Base-by-base conservation (phyloP, 2,329 filamentous ascomycete genomes). In the Pseudopyrenochaeta lycopersici region DNA sequence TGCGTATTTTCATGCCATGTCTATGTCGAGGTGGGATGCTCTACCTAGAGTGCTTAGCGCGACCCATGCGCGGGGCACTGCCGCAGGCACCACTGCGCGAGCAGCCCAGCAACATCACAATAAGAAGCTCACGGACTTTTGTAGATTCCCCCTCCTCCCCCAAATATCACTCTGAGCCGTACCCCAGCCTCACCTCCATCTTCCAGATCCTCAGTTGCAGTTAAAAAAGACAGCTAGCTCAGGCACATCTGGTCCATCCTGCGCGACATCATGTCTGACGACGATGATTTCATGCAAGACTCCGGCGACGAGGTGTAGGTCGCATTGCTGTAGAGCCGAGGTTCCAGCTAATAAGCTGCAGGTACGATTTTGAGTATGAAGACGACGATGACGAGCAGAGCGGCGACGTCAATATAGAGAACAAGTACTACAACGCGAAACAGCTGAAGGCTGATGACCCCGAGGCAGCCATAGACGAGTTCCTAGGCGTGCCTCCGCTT, bases 341-440 rank as follows among this genome's bases (percentile, higher is more conserved):
- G 11, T n/a, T 29, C 7, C 11, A 2, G 41, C 64, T 70, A 74
- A 74, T 31, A 52, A n/a, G 6, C 23, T 31, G 3, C 54, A 91
- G 89, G 69, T 92, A 97, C 74, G 95, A 98, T 78, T 98, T 98
- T 75, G 94, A 98, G 72, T 98, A 97, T 77, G 94, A 97, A 74
- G 95, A 92, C 67, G 92, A 92, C 62, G 92, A 97, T 51, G 92
- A 95, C 43, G 91, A 96, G 38, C 89, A 97, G 52, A 87, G 85
- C 29, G 92, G 89, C 52, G 92, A 97, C 74, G 90, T 97, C 67
- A 92, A 94, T 64, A 96, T 98, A 75, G 95, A 99, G 76, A 99
- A 99, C 82, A 97, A 97, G 80, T 99, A 99, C 82, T 99, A 98
- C 84, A 98, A 97, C 78, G 95, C 95, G 38, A 99, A 99, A 79